phyloP scores from a whole-genome alignment of 495 filamentous ascomycete species.

The Lasiosphaeria hispida region DNA sequence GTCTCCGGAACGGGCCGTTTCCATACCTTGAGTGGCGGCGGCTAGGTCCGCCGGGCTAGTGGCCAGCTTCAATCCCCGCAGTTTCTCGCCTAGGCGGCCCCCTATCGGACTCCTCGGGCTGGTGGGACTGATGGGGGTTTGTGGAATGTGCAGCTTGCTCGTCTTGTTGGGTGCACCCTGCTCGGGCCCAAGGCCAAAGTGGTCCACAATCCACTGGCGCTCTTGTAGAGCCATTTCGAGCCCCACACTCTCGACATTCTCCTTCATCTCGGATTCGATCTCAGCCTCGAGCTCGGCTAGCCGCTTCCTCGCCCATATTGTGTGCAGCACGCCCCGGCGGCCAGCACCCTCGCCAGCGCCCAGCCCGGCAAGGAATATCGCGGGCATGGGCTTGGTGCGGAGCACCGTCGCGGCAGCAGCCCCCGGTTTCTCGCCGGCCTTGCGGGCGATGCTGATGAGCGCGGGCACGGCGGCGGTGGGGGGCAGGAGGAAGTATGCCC shows the following conservation, averaged over 20 bases:
- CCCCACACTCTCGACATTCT: slow-evolving; percentile 73
- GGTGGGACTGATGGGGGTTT: slow-evolving; percentile 33
- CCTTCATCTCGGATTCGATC: slow-evolving; percentile 59
- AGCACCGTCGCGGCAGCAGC: slow-evolving; percentile 22
- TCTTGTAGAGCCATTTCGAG: slow-evolving; percentile 78
- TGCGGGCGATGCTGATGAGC: slow-evolving; percentile 61
- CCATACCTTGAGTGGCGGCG: slow-evolving; percentile 45
- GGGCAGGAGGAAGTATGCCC: slow-evolving; percentile 72
- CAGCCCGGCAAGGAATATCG: slow-evolving; percentile 73
- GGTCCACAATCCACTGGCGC: slow-evolving; percentile 75
- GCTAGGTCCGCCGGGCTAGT: slow-evolving; percentile 63
- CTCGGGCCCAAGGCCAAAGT: slow-evolving; percentile 61
- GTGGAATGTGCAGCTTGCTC: slow-evolving; percentile 25
- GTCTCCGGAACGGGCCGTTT: no score
- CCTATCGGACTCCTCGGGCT: slow-evolving; percentile 61
- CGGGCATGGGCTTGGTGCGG: slow-evolving; percentile 70
- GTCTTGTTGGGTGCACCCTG: slow-evolving; percentile 27
- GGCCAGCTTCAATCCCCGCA: slow-evolving; percentile 70
- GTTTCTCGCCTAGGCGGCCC: slow-evolving; percentile 69
- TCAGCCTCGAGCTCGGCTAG: slow-evolving; percentile 69
- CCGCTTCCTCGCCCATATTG: slow-evolving; percentile 77
- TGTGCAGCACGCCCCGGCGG: slow-evolving; percentile 76
- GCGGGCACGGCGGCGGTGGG: slow-evolving; percentile 65
- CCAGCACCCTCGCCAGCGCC: slow-evolving; percentile 63
- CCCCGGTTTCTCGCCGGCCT: slow-evolving; percentile 25